Evolutionary conservation across 148 eudicot species (phyloP).

Genomic region (Rhododendron henanense): DNA sequence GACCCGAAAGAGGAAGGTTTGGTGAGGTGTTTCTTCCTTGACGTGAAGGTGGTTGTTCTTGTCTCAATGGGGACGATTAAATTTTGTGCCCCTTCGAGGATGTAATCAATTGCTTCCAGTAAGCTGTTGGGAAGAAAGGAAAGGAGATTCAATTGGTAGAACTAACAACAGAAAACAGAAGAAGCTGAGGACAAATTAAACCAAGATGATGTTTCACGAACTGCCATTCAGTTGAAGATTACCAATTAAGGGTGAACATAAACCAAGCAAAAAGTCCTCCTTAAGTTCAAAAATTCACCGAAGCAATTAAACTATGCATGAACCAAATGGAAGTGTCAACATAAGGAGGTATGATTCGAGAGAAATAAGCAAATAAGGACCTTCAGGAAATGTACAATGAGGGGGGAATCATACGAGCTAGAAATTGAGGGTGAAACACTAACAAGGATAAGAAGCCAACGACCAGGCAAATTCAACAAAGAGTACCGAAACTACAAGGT

Average conservation of each 20-base stretch:
- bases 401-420: not conserved
- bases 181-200: not conserved
- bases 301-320: not conserved
- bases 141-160: not conserved
- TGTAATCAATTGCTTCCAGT: conserved; percentile 73
- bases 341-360: not conserved
- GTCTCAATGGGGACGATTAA: conserved; percentile 56
- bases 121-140: conserved; percentile 35
- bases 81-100: conserved; percentile 80
- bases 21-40: conserved; percentile 37
- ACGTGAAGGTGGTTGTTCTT: conserved; percentile 11
- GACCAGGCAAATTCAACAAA: not conserved
- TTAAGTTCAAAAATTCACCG: not conserved
- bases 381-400: not conserved
- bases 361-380: not conserved
- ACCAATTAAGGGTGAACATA: not conserved
- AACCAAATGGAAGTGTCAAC: not conserved
- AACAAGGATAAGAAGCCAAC: not conserved
- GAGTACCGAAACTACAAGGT: not conserved
- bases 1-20: conserved; percentile 16
- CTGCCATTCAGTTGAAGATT: not conserved
- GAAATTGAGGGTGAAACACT: not conserved
- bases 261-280: not conserved
- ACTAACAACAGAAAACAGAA: not conserved
- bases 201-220: not conserved